A percentile compares a stretch with the other conserved stretches of the same genome.
These are phyloP conservation scores for Anthoceros angustus DNA, from an alignment of 225 moss, liverwort and hornwort genomes.

Conservation along the genomic window DNA sequence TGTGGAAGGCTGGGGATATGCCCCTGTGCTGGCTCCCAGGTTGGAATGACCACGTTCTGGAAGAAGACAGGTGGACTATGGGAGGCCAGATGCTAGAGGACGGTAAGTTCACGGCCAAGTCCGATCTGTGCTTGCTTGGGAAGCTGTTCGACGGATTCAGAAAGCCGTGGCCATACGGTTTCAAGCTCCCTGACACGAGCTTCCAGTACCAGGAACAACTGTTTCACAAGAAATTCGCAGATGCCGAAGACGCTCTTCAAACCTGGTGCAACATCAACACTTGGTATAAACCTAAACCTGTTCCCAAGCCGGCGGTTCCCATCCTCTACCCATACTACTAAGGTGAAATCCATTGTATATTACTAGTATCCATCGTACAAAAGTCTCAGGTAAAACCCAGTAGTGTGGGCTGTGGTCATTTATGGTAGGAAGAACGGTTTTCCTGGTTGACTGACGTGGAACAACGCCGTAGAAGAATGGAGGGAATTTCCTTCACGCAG, in stretches of 20 bases:
- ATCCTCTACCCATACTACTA: neutral
- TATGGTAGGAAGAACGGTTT: too few species aligned
- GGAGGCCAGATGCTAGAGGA: slow-evolving; percentile 1
- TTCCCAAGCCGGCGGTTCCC: neutral
- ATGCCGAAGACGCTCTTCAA: neutral
- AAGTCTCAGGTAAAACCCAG: too few species aligned
- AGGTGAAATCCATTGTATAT: too few species aligned
- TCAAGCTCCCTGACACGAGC: neutral
- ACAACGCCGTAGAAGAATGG: too few species aligned
- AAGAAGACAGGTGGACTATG: neutral
- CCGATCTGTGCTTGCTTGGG: slow-evolving; percentile 1
- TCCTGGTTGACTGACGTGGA: too few species aligned
- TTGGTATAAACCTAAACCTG: neutral
- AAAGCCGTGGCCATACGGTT: slow-evolving; percentile 2
- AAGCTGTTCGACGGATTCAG: slow-evolving; percentile 2
- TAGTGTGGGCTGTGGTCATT: too few species aligned
- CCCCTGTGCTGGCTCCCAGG: slow-evolving; percentile 1
- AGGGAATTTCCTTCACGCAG: too few species aligned
- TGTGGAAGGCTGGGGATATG: slow-evolving; percentile 4
- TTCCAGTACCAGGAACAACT: neutral
- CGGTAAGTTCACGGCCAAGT: neutral
- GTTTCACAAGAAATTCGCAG: neutral
- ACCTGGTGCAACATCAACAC: neutral
- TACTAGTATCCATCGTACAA: too few species aligned
- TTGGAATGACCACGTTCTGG: neutral